Evolutionary conservation across 169 alveolate species (phyloP).

Genomic region (Plasmodium coatneyi): DNA sequence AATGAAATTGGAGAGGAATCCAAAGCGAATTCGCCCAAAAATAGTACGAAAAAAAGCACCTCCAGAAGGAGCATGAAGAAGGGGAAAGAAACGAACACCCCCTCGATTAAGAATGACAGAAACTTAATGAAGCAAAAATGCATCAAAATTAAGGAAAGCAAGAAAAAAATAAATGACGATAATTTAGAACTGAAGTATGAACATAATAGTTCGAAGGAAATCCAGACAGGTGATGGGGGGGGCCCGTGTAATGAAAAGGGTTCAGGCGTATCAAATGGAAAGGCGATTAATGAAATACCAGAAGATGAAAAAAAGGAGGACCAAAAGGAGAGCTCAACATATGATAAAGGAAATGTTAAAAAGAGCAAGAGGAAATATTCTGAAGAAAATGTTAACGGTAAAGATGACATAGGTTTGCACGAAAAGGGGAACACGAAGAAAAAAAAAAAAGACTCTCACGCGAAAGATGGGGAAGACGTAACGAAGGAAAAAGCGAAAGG

Average conservation of each 20-base stretch:
- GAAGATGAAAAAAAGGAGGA: neutral
- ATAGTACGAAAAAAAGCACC: neutral
- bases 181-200: neutral
- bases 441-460: neutral
- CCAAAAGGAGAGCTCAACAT: neutral
- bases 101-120: neutral
- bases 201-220: neutral
- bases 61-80: neutral
- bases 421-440: conserved; percentile 6
- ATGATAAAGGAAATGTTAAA: conserved; percentile 15
- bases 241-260: neutral
- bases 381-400: neutral
- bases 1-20: neutral
- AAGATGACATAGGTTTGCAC: neutral
- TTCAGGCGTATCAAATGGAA: neutral
- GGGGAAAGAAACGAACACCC: neutral
- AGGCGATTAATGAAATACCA: neutral
- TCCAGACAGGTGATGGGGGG: neutral
- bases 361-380: conserved; percentile 3
- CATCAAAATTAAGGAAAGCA: neutral
- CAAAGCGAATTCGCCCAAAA: neutral
- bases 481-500: neutral
- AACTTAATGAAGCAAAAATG: neutral
- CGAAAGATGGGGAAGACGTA: neutral
- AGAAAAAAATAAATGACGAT: neutral